Percentiles rank a stretch among this genome's conserved stretches.
phyloP scores from a whole-genome alignment of 345 rosid genomes.

The Cardamine occulta region DNA sequence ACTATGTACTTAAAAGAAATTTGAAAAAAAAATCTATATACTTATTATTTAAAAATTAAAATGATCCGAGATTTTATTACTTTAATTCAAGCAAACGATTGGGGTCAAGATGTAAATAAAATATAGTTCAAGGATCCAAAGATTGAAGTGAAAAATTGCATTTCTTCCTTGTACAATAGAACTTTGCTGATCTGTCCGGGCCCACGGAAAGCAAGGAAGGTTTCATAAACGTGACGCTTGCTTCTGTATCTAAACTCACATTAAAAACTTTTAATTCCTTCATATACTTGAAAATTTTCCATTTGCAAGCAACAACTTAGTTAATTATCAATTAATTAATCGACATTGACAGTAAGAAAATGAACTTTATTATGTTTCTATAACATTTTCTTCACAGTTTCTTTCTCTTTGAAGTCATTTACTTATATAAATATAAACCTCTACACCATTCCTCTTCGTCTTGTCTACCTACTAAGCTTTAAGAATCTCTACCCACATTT shows the following conservation, averaged over 20 bases:
- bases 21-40: not conserved
- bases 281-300: not conserved
- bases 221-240: slow-evolving; percentile 44
- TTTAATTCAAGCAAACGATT: not conserved
- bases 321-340: slow-evolving; percentile 16
- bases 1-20: not conserved
- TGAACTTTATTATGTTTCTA: slow-evolving; percentile 11
- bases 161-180: not conserved
- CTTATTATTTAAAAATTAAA: not conserved
- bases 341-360: not conserved
- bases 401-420: slow-evolving; percentile 1
- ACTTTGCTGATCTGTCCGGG: slow-evolving; percentile 27
- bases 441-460: slow-evolving; percentile 35
- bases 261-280: slow-evolving; percentile 4
- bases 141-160: not conserved
- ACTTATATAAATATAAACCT: slow-evolving; percentile 42
- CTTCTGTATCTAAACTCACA: slow-evolving; percentile 29
- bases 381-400: slow-evolving; percentile 13
- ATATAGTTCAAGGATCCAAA: not conserved
- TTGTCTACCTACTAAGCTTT: slow-evolving; percentile 14
- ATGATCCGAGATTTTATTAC: not conserved
- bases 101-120: slow-evolving; percentile 3
- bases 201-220: slow-evolving; percentile 36
- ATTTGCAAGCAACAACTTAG: slow-evolving; percentile 33
- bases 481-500: slow-evolving; percentile 31